Evolutionary conservation across 148 eudicot genomes (phyloP).

Genomic region (Vaccinium myrtillus): DNA sequence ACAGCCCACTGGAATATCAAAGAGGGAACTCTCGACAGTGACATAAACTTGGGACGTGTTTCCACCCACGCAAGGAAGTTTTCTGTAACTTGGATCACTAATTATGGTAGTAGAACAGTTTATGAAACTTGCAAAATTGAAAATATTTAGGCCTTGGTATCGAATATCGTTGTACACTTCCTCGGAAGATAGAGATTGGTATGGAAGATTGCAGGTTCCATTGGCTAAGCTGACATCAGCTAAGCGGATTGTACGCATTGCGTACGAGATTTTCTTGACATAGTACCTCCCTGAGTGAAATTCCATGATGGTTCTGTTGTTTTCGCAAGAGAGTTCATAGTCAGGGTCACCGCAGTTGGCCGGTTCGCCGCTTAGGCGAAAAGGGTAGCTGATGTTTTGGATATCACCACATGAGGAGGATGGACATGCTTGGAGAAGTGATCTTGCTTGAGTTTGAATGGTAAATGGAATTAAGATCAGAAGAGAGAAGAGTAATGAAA

Average conservation of each 20-base stretch:
- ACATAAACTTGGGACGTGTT: not conserved
- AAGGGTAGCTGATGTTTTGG: not conserved
- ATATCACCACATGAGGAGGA: not conserved
- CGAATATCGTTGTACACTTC: too few relatives aligned
- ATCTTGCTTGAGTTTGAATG: too few relatives aligned
- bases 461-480: too few relatives aligned
- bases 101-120: not conserved
- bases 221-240: conserved; percentile 4
- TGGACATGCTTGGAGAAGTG: too few relatives aligned
- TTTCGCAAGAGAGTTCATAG: conserved; percentile 7
- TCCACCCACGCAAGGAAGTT: not conserved
- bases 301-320: not conserved
- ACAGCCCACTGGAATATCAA: too few relatives aligned
- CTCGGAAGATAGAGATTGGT: not conserved
- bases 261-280: not conserved
- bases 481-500: too few relatives aligned
- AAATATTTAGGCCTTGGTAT: not conserved
- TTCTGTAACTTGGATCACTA: not conserved
- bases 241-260: not conserved
- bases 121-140: not conserved
- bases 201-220: conserved; percentile 3
- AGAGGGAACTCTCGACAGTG: not conserved
- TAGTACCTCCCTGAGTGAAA: not conserved
- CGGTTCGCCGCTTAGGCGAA: not conserved
- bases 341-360: not conserved